A percentile compares a stretch with the other conserved stretches of the same genome.
Conservation (phyloP, 1,284 basidiomycete genomes). For the Rhodotorula sp. region DNA sequence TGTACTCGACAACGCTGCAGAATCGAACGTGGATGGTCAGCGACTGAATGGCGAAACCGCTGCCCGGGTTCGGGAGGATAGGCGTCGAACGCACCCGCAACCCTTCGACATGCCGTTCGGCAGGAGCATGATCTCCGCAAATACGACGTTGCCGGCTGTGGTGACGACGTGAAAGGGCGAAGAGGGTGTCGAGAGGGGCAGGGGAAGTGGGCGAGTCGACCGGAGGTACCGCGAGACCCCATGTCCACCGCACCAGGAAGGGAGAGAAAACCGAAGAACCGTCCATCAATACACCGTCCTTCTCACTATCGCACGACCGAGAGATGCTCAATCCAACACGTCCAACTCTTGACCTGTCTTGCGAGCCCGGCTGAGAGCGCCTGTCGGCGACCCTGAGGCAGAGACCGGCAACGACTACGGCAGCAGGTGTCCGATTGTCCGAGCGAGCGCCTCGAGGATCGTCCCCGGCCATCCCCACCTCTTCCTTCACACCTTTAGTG, state of each 20-base stretch:
- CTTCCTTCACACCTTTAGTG: conserved; percentile 23
- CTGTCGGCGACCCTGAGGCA: background rate
- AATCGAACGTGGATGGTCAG: background rate
- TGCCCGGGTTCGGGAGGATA: background rate
- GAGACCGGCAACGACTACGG: background rate
- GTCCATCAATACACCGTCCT: conserved; percentile 30
- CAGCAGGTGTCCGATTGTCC: background rate
- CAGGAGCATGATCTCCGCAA: conserved; percentile 95
- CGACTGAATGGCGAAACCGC: background rate
- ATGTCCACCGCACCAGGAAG: background rate
- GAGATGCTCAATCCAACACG: background rate
- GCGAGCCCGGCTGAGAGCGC: background rate
- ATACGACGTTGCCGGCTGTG: conserved; percentile 68
- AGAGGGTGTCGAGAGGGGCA: conserved; percentile 3
- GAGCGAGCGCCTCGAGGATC: no score
- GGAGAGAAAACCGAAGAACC: conserved; percentile 2
- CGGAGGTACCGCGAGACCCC: background rate
- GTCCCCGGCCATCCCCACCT: background rate
- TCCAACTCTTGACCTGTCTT: conserved; percentile 5
- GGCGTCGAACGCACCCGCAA: conserved; percentile 86
- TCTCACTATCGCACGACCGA: background rate
- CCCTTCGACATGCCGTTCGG: conserved; percentile 96
- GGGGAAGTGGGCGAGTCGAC: background rate
- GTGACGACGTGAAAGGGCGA: background rate
- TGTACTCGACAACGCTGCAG: conserved; percentile 85